These are phyloP conservation scores for Didymella keratinophila DNA, from an alignment of 2,329 filamentous ascomycete species.

Conservation along the genomic window DNA sequence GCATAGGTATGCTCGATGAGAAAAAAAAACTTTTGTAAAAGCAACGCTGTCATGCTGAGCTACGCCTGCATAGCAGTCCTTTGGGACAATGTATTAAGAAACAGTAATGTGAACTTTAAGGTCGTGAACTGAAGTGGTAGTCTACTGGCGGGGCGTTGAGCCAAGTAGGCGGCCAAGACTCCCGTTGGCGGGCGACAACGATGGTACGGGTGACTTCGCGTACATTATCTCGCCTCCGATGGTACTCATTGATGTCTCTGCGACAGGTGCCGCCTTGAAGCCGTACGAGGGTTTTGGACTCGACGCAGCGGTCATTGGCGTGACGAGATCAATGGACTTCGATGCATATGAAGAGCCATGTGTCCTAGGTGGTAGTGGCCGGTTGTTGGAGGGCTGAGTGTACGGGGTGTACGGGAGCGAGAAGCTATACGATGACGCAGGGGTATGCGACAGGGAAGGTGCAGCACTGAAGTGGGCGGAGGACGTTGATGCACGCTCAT, in stretches of 20 bases:
- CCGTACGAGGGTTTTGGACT: conserved; percentile 45
- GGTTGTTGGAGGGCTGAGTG: conserved; percentile 28
- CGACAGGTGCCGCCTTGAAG: conserved; percentile 45
- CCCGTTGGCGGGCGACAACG: conserved; percentile 46
- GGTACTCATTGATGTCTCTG: conserved; percentile 42
- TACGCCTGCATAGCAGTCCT: conserved; percentile 25
- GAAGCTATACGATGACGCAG: conserved; percentile 55
- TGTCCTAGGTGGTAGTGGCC: conserved; percentile 51
- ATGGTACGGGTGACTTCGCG: conserved; percentile 45
- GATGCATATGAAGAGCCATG: conserved; percentile 48
- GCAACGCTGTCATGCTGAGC: conserved; percentile 18
- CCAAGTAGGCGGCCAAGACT: conserved; percentile 50
- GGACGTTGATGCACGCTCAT: conserved; percentile 47
- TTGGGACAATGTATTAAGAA: conserved; percentile 14
- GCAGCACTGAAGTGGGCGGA: conserved; percentile 48
- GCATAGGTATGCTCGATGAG: conserved; percentile 15
- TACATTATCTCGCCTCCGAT: conserved; percentile 51
- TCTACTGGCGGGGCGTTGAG: conserved; percentile 30
- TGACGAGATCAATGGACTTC: conserved; percentile 56
- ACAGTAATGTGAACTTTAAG: not conserved
- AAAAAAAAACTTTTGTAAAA: conserved; percentile 18
- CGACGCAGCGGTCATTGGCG: conserved; percentile 49
- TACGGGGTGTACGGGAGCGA: conserved; percentile 53
- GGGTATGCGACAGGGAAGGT: conserved; percentile 58
- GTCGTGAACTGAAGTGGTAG: conserved; percentile 3